Base-by-base conservation (phyloP, 306 rosid genomes). In the Hippophae tibetana region DNA sequence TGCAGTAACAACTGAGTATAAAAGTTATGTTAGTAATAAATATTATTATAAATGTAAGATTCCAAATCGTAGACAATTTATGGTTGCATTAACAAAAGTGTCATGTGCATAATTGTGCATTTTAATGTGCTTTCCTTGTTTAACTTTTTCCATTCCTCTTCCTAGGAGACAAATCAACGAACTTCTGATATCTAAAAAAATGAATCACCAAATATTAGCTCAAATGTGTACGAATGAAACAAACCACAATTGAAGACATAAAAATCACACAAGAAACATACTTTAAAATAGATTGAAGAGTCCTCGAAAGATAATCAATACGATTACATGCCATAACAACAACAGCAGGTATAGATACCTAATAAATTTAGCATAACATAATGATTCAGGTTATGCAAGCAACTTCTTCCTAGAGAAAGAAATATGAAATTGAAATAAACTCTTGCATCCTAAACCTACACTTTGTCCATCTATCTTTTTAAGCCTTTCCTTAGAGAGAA, bases 251-350 rank as follows among this genome's bases (percentile, higher is more conserved):
- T 50, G 56, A 31, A 54, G 46, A 55, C 23, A 55, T 27, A 51
- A 56, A 13, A 38, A 18, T 18, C 31, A 62, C 56, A 42, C 27
- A 53, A 55, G 60, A 63, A 55, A 72, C 87, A 71, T 79, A 92
- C 98, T 80, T 92, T 64, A 87, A 69, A 50, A 92, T 62, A 65
- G 98, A 85, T 58, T 73, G 76, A 60, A 92, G 64, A 42, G 98
- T 92, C 83, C 93, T 81, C 69, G 85, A 92, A 52, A 92, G 74
- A 67, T 92, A 92, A 83, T 87, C 98, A 69, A 87, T 95, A 71
- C 98, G 98, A 74, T 81, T 92, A 74, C 98, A 92, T 68, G 96
- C 95, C 95, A 92, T 92, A 73, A 92, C 74, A 66, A 92, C 98
- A 74, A 92, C 96, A 69, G 98, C 98, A 44, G 98, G 96, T 76